Conservation (phyloP, 1,284 basidiomycete species). For the Ustilago vetiveriae region DNA sequence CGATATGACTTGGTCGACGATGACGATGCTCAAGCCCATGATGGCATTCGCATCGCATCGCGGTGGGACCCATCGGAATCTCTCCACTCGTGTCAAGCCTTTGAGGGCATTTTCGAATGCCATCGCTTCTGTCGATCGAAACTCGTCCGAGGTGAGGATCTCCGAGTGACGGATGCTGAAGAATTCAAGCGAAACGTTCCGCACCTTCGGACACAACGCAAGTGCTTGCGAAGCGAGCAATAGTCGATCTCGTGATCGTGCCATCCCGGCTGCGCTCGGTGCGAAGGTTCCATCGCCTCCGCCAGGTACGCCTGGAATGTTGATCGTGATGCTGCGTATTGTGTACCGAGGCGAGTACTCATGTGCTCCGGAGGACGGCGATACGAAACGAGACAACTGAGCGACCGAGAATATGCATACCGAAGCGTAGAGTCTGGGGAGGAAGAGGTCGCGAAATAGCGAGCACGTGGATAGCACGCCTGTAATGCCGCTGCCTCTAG, state of each 20-base stretch:
- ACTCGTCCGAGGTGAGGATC: conserved; percentile 19
- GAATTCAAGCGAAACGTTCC: conserved; percentile 28
- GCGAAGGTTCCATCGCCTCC: conserved; percentile 13
- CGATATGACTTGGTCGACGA: conserved; percentile 27
- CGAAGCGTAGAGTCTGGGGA: conserved; percentile 32
- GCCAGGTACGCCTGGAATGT: conserved; percentile 38
- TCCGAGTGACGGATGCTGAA: conserved; percentile 37
- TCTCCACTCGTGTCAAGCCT: background rate
- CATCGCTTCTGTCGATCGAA: conserved; percentile 7
- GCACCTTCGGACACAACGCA: conserved; percentile 2
- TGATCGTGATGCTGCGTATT: conserved; percentile 15
- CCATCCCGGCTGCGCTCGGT: background rate
- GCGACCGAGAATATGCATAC: conserved; percentile 16
- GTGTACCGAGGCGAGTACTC: conserved; percentile 12
- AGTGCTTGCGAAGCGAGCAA: conserved; percentile 22
- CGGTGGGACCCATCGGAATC: conserved; percentile 31
- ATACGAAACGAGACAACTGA: conserved; percentile 19
- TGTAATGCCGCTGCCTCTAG: conserved; percentile 4
- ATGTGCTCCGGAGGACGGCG: conserved; percentile 5
- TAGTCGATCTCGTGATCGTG: conserved; percentile 15
- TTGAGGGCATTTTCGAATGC: conserved; percentile 10
- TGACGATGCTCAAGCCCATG: conserved; percentile 35
- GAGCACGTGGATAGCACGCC: conserved; percentile 13
- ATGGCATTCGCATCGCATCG: conserved; percentile 23
- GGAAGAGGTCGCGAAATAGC: conserved; percentile 20